Conservation (phyloP, 495 filamentous ascomycete species). For the Aspergillus egyptiacus region DNA sequence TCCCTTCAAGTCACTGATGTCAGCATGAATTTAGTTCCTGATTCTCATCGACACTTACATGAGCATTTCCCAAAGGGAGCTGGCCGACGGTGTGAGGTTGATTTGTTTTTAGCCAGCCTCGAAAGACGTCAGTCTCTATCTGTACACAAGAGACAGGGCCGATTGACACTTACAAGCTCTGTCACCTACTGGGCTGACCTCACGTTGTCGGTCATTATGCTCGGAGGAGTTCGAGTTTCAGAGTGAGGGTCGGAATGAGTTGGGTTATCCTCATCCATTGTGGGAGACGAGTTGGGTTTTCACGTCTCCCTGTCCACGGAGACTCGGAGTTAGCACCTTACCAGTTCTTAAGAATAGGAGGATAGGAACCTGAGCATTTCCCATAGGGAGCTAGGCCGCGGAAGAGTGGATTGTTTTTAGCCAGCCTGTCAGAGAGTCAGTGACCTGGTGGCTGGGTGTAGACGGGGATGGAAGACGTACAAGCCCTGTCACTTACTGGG, state of each 20-base stretch:
- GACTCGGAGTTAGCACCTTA: not conserved
- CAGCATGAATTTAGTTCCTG: not conserved
- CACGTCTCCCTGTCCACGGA: too few species aligned
- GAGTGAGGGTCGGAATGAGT: too few species aligned
- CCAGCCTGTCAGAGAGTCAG: conserved; percentile 9
- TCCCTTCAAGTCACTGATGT: not conserved
- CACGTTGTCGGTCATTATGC: not conserved
- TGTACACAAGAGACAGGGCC: not conserved
- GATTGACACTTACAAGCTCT: not conserved
- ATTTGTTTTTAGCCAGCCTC: conserved; percentile 4
- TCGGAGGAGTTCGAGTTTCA: too few species aligned
- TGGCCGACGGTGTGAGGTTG: not conserved
- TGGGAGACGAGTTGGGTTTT: not conserved
- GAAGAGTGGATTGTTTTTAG: conserved; percentile 8
- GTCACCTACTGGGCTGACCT: not conserved
- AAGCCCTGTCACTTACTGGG: conserved; percentile 20
- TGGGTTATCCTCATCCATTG: not conserved
- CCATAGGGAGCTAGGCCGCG: not conserved
- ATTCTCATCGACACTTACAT: not conserved
- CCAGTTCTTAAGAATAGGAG: not conserved
- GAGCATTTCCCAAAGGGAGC: conserved; percentile 8
- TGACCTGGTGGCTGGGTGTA: not conserved
- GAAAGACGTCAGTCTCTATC: not conserved
- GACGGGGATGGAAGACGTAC: not conserved
- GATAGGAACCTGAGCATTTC: not conserved